Evolutionary conservation across 768 basidiomycete species (phyloP).

Genomic region (Tricholoma matsutake): DNA sequence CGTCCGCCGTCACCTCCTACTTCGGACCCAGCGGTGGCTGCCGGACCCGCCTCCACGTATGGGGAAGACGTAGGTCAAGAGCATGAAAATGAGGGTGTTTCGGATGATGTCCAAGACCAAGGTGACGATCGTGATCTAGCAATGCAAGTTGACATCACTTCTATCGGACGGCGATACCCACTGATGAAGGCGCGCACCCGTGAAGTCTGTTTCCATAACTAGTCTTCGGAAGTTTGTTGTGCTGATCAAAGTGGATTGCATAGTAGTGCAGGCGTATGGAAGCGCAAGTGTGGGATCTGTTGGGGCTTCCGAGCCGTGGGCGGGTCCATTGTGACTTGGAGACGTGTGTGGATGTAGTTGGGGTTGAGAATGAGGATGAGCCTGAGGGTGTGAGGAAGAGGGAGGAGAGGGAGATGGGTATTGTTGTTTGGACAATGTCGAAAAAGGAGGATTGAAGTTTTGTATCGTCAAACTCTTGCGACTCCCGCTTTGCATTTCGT

Average conservation of each 20-base stretch:
- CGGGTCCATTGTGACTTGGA: slow-evolving; percentile 14
- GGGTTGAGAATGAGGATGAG: not conserved
- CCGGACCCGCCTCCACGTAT: not conserved
- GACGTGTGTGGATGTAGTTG: not conserved
- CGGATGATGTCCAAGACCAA: not conserved
- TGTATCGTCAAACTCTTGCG: no score
- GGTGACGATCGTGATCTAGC: not conserved
- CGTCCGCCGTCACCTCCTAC: slow-evolving; percentile 1
- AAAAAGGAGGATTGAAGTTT: no score
- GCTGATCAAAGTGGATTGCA: not conserved
- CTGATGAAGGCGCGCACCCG: not conserved
- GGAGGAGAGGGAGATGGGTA: not conserved
- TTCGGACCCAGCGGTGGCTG: not conserved
- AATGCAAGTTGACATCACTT: not conserved
- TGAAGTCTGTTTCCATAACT: not conserved
- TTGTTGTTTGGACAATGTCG: not conserved
- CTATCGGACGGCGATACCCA: not conserved
- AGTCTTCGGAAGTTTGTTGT: not conserved
- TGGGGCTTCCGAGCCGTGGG: slow-evolving; percentile 19
- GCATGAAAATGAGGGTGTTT: not conserved
- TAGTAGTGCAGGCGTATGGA: slow-evolving; percentile 4
- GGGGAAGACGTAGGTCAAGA: not conserved
- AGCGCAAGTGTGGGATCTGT: slow-evolving; percentile 14
- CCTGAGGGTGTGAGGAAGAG: no score
- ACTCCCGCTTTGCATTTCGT: no score